Evolutionary conservation across 257 asterid species (phyloP).

Genomic region (Cruciata laevipes): DNA sequence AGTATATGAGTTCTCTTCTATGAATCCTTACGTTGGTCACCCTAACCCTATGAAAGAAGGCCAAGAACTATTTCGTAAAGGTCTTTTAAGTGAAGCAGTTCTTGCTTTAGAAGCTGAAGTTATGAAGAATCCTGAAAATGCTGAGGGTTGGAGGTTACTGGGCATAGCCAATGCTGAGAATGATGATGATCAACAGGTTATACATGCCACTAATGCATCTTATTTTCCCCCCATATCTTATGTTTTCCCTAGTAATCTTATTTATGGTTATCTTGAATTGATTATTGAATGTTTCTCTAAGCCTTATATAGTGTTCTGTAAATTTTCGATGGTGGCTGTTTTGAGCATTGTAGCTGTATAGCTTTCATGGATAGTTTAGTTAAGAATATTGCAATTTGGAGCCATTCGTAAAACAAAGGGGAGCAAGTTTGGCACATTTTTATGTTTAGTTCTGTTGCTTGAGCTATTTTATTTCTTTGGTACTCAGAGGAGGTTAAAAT

Average conservation of each 20-base stretch:
- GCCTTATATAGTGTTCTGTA: background rate
- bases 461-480: background rate
- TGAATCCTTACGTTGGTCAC: conserved; percentile 97
- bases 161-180: conserved; percentile 98
- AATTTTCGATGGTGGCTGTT: background rate
- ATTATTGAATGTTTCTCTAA: background rate
- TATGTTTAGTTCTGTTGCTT: background rate
- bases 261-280: background rate
- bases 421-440: background rate
- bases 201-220: background rate
- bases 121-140: conserved; percentile 84
- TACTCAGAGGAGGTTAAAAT: background rate
- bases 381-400: background rate
- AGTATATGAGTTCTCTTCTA: conserved; percentile 82
- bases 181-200: conserved; percentile 97
- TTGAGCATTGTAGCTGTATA: background rate
- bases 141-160: conserved; percentile 99
- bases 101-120: conserved; percentile 99
- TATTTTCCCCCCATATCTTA: background rate
- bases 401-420: background rate
- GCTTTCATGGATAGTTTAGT: background rate
- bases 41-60: conserved; percentile 98
- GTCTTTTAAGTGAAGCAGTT: conserved; percentile 99
- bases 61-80: conserved; percentile 93
- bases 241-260: conserved; percentile 1